Evolutionary conservation across 2,329 filamentous ascomycete species (phyloP), one percentile per base, ranked within the genome.

Genomic region (Sordariomycetes sp.): DNA sequence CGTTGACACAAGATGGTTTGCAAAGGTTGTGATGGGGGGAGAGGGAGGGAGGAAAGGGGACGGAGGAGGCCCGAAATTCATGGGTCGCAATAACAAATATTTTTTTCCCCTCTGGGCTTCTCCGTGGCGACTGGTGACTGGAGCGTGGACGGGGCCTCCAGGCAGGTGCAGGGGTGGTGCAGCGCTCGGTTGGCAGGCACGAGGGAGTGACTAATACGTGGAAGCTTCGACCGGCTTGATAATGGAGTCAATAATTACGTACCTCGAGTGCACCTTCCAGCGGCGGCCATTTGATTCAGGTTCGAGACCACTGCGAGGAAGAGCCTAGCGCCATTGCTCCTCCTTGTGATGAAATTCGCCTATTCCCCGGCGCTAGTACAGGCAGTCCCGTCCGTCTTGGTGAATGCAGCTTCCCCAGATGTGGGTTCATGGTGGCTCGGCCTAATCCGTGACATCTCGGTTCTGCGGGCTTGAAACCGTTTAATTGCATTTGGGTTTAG

Each of bases 1-100:
- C 60, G 59, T 59, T 61, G 60, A 60, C 60, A 61, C 60, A 61
- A 61, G 60, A 54, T 55, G 32, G 39, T 50, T 58, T 34, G 42
- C 42, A 58, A 58, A 52, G 34, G 55, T 55, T 58, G 53, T 55
- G 54, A 58, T 58, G 53, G 53, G 32, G 34, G 32, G 25, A 36
- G 39, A 36, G 39, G 51, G 52, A 52, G 45, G 51, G 34, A 39
- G 55, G 42, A 58, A 52, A 42, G 52, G 56, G 51, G 45, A 52
- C 50, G 54, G 48, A 56, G 35, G 57, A 57, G 56, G 51, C 36
- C 51, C 22, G 36, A 57, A 53, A 51, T 34, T 52, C 39, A 24
- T 25, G 25, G 32, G 39, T 55, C 24, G 36, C 54, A 58, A 55
- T n/a, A 51, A 58, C 55, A 55, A 56, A 54, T 58, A 54, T 57